A percentile compares a stretch with the other conserved stretches of the same genome.
Evolutionary conservation across 2,329 filamentous ascomycete species (phyloP).

Genomic region (Verticillium nubilum): DNA sequence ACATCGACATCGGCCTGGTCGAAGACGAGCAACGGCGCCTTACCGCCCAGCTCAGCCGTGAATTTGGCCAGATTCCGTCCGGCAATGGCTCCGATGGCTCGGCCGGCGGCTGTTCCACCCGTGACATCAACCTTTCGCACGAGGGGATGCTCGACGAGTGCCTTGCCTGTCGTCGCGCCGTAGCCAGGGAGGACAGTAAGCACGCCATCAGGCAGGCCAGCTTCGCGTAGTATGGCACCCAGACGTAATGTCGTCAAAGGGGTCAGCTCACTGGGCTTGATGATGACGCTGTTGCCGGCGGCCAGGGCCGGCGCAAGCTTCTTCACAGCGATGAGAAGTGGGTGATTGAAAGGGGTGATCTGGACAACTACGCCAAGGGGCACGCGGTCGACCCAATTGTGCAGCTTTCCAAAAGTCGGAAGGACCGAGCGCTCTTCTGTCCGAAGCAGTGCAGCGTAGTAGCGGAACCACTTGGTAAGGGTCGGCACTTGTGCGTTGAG

Average conservation of each 20-base stretch:
- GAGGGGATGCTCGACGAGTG: conserved; percentile 44
- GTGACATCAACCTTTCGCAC: conserved; percentile 69
- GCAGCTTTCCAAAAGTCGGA: conserved; percentile 56
- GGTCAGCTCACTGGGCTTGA: conserved; percentile 60
- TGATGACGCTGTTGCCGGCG: conserved; percentile 52
- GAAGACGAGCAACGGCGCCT: conserved; percentile 65
- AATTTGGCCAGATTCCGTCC: conserved; percentile 63
- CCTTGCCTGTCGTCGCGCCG: conserved; percentile 45
- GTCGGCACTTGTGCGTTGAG: conserved; percentile 65
- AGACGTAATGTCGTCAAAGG: conserved; percentile 57
- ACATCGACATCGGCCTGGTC: conserved; percentile 58
- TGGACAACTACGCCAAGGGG: conserved; percentile 53
- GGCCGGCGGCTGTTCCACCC: conserved; percentile 65
- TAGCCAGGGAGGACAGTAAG: conserved; percentile 57
- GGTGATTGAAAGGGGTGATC: conserved; percentile 55
- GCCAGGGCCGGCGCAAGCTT: conserved; percentile 58
- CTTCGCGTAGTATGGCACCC: conserved; percentile 55
- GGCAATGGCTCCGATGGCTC: conserved; percentile 61
- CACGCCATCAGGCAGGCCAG: conserved; percentile 66
- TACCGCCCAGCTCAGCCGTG: conserved; percentile 67
- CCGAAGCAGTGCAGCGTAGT: conserved; percentile 63
- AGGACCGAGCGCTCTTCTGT: conserved; percentile 62
- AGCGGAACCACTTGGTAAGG: conserved; percentile 64
- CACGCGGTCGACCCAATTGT: conserved; percentile 49
- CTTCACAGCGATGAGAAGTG: conserved; percentile 51